phyloP scores from a whole-genome alignment of 176 grass and related monocot species.

The Alopecurus myosuroides region DNA sequence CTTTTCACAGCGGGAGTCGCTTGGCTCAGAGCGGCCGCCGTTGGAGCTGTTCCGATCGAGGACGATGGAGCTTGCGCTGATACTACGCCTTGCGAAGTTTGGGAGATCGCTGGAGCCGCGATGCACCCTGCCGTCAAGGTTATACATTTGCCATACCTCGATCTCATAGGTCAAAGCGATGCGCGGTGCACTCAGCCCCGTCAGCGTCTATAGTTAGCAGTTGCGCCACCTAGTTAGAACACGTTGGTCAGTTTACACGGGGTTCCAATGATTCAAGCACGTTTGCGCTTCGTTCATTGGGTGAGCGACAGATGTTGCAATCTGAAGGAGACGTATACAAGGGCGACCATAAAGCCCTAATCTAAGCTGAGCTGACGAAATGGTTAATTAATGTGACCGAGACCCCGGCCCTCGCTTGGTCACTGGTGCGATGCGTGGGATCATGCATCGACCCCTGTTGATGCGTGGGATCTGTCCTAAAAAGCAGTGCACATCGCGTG shows the following conservation, averaged over 20 bases:
- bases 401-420: background rate
- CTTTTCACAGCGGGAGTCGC: no score
- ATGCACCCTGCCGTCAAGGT: no score
- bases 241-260: background rate
- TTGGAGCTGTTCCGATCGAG: no score
- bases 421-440: background rate
- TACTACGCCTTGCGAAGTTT: no score
- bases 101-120: no score
- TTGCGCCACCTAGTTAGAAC: background rate
- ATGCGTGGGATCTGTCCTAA: constrained; percentile 32
- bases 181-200: background rate
- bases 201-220: background rate
- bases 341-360: background rate
- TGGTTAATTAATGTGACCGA: background rate
- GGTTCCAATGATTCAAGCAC: background rate
- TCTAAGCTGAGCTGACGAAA: background rate
- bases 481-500: constrained; percentile 19
- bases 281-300: background rate
- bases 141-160: no score
- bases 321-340: constrained; percentile 3
- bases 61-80: no score
- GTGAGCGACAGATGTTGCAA: constrained; percentile 8
- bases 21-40: no score
- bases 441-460: no score
- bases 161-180: no score